These are phyloP conservation scores for Tylopilus intermedius DNA, from an alignment of 768 basidiomycete genomes.

Conservation along the genomic window DNA sequence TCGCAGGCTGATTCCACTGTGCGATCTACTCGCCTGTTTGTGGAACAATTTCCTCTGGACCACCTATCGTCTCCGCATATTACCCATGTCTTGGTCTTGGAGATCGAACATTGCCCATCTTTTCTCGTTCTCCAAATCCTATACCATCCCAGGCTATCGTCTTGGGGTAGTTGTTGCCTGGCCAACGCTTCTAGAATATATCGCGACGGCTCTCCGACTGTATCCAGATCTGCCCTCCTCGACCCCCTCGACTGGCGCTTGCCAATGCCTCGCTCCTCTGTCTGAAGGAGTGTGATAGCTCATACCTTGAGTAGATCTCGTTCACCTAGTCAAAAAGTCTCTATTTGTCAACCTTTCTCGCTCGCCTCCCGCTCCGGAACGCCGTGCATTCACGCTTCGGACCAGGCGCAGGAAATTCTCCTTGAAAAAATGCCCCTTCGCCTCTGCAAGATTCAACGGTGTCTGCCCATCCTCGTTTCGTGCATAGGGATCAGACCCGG, in stretches of 20 bases:
- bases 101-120: slow-evolving; percentile 58
- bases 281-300: slow-evolving; percentile 27
- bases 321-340: no score
- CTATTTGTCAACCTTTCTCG: no score
- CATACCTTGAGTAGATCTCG: slow-evolving; percentile 39
- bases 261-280: no score
- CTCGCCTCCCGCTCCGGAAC: background rate
- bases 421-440: background rate
- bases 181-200: slow-evolving; percentile 42
- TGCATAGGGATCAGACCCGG: background rate
- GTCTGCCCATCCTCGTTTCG: background rate
- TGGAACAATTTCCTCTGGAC: no score
- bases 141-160: slow-evolving; percentile 77
- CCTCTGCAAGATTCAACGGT: no score
- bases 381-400: background rate
- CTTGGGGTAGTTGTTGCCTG: slow-evolving; percentile 67
- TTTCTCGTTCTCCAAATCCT: slow-evolving; percentile 78
- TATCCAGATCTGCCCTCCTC: no score
- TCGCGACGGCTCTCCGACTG: slow-evolving; percentile 47
- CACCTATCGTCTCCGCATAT: no score
- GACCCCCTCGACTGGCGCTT: no score
- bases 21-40: no score
- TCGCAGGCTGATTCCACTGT: background rate
- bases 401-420: background rate
- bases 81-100: slow-evolving; percentile 41